Evolutionary conservation across 1,284 basidiomycete species (phyloP).

Genomic region (Mycena sp.): DNA sequence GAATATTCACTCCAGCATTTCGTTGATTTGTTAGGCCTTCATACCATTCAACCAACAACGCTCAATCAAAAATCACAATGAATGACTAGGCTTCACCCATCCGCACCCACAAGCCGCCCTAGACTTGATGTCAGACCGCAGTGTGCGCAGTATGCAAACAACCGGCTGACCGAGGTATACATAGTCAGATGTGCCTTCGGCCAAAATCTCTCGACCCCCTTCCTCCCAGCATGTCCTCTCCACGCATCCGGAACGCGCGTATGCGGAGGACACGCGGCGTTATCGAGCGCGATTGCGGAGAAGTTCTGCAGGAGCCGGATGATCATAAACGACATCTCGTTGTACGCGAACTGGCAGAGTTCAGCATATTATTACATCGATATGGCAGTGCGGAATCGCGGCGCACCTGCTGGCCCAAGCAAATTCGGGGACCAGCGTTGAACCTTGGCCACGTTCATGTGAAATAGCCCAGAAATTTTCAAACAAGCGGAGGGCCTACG

Average conservation of each 20-base stretch:
- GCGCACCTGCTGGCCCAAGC: constrained; percentile 14
- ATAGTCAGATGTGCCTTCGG: constrained; percentile 52
- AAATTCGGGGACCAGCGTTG: constrained; percentile 25
- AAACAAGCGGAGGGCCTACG: not conserved
- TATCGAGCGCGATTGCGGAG: constrained; percentile 46
- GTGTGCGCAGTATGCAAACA: no score
- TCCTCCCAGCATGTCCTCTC: constrained; percentile 39
- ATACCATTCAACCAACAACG: no score
- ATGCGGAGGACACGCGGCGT: constrained; percentile 45
- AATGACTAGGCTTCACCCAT: no score
- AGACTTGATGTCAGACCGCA: not conserved
- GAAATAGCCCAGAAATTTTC: not conserved
- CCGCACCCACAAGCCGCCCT: constrained; percentile 26
- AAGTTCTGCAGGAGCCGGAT: constrained; percentile 60
- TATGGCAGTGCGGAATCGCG: not conserved
- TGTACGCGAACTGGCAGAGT: constrained; percentile 58
- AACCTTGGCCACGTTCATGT: no score
- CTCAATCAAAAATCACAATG: no score
- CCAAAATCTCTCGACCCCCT: constrained; percentile 46
- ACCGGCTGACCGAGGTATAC: constrained; percentile 34
- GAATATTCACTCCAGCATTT: no score
- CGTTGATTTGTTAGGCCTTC: no score
- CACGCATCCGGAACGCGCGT: constrained; percentile 44
- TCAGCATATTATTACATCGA: not conserved
- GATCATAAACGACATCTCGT: constrained; percentile 61